Conservation (phyloP, 1,284 basidiomycete genomes). For the Cryptococcus hybrid region DNA sequence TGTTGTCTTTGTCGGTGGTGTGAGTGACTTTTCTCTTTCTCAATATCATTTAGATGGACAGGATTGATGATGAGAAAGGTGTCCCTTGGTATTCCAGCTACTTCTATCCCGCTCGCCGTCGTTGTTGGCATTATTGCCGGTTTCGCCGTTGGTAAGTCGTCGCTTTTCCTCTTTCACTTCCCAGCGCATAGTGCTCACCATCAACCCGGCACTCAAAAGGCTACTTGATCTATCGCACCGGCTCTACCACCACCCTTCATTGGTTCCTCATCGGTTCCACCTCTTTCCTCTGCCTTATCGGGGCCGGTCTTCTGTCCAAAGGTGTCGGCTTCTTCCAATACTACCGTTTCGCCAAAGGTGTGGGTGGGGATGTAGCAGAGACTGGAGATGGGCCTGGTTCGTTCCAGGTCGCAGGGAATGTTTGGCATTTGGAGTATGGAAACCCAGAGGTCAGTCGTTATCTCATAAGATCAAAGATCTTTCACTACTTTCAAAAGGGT, state of each 20-base stretch:
- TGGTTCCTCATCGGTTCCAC: constrained; percentile 86
- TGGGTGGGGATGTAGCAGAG: constrained; percentile 76
- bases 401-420: constrained; percentile 71
- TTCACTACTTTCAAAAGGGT: not conserved
- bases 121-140: constrained; percentile 79
- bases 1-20: constrained; percentile 89
- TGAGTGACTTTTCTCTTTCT: constrained; percentile 27
- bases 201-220: constrained; percentile 12
- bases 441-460: constrained; percentile 56
- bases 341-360: constrained; percentile 54
- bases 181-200: not conserved
- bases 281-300: constrained; percentile 83
- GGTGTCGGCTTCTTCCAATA: constrained; percentile 64
- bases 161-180: not conserved
- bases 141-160: constrained; percentile 55
- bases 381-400: constrained; percentile 52
- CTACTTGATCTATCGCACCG: constrained; percentile 50
- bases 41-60: not conserved
- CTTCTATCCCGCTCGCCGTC: constrained; percentile 82
- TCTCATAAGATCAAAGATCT: not conserved
- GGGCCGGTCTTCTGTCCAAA: constrained; percentile 82
- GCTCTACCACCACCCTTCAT: constrained; percentile 53
- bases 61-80: constrained; percentile 49
- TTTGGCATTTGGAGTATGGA: constrained; percentile 76
- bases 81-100: constrained; percentile 73